Evolutionary conservation across 257 asterid species (phyloP).

Genomic region (Solanum peruvianum): DNA sequence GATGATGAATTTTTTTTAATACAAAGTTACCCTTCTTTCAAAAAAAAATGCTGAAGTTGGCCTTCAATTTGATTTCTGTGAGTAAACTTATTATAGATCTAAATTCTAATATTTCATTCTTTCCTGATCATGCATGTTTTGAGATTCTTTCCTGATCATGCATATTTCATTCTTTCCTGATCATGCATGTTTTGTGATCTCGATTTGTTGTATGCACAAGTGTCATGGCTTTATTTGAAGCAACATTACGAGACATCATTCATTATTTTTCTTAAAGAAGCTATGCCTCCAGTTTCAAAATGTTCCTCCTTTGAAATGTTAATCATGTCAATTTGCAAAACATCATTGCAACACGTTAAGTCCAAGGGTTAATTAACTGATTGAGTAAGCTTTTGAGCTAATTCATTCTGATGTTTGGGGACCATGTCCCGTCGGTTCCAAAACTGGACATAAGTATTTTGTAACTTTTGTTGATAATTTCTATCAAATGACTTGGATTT

Average conservation of each 20-base stretch:
- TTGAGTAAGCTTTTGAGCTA: not conserved
- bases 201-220: not conserved
- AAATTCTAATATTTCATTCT: not conserved
- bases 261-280: not conserved
- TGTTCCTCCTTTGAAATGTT: not conserved
- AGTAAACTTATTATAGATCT: not conserved
- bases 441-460: not conserved
- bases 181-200: not conserved
- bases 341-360: not conserved
- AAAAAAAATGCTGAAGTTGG: not conserved
- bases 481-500: not conserved
- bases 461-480: not conserved
- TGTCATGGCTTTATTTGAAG: not conserved
- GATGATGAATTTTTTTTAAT: not conserved
- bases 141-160: not conserved
- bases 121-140: not conserved
- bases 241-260: not conserved
- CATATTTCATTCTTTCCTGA: not conserved
- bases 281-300: not conserved
- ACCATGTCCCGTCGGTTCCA: not conserved
- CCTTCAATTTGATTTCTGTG: not conserved
- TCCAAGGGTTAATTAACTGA: not conserved
- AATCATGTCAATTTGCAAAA: not conserved
- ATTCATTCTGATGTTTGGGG: not conserved
- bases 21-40: not conserved